Evolutionary conservation across 148 eudicot species (phyloP), one percentile per base, ranked within the genome.

Genomic region (Cornus kousa): DNA sequence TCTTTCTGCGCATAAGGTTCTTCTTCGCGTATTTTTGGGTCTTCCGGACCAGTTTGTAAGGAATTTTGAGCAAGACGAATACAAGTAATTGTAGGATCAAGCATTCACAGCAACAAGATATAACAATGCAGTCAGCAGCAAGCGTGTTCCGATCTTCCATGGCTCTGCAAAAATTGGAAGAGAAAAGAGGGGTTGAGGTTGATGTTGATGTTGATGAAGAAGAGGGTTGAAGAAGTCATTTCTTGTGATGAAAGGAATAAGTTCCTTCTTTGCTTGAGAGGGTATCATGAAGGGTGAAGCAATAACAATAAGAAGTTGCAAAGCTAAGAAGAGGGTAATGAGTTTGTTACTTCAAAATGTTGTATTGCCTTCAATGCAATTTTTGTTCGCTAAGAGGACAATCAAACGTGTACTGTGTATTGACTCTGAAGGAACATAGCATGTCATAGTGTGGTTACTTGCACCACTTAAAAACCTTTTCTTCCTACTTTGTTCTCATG

Each of bases 41-140:
- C 83, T 79, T 93, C 12, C 65, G 75, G 37, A 87, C 83, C 43
- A 92, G 50, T 22, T 81, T 89, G 72, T 71, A 66, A 3, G 97
- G 99, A 74, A 92, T 83, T 75, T 85, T 87, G 60, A 92, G 80
- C 60, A 96, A 72, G 69, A 93, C 22, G 74, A 92, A 87, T 65
- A 89, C 79, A 19, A 87, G 24, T 37, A 92, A 68, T 67, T 88
- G 91, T 4, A 96, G 68, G 60, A 92, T 66, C 83, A 96, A 70
- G 88, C 97, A 93, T 48, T 92, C 94, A 81, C 99, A 96, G 80
- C 98, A 96, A n/a, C 99, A 96, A 0, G 90, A 87, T 72, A 96
- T 78, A 74, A 93, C 92, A 17, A 93, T 70, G 74, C 97, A 93
- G 68, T 96, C 98, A 2, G 94, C 89, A 8, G 87, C 84, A 9